Evolutionary conservation across 2,329 filamentous ascomycete genomes (phyloP), one percentile per base, ranked within the genome.

Genomic region (Aspergillus terreus): DNA sequence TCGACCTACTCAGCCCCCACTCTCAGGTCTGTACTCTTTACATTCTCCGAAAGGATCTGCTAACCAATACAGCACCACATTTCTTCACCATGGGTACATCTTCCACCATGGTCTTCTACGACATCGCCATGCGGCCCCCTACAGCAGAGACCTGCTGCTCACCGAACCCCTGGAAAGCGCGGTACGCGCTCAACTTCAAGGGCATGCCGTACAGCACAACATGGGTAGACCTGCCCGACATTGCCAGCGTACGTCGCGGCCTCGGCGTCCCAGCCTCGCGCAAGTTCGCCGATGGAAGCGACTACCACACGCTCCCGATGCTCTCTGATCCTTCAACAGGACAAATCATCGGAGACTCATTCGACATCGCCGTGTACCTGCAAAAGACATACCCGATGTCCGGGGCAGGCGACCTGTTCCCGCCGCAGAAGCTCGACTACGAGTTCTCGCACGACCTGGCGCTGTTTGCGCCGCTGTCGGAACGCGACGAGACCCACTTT

Each of bases 361-460:
- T 85, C 60, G 84, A 86, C 47, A 87, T 87, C 53, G 84, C 84
- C 6, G 66, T 78, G 23, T 80, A 85, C 58, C 72, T 87, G 2
- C 76, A 86, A 19, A 67, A 74, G 1, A 72, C 63, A 0, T 83
- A 80, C 49, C 79, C 81, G 0, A 51, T 65, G 27, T 63, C 74
- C 0, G 76, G 76, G 1, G 69, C 62, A 1, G 73, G 75, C 0
- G 64, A 74, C 43, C 71, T 86, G 2, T 81, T 85, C 58, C 77
- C 77, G 0, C 44, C 64, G 0, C 63, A 68, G 44, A 66, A 55
- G 6, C 68, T 81, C 12, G 73, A 77, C 47, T 80, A 70, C 51
- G 54, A 53, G 41, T 75, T 65, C 55, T 50, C 45, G 3, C 60
- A 57, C 2, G 64, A 70, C 30, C 54, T 55, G 0, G 47, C 52